Conservation (phyloP, 805 yeast genomes). For the Lachancea sp. region DNA sequence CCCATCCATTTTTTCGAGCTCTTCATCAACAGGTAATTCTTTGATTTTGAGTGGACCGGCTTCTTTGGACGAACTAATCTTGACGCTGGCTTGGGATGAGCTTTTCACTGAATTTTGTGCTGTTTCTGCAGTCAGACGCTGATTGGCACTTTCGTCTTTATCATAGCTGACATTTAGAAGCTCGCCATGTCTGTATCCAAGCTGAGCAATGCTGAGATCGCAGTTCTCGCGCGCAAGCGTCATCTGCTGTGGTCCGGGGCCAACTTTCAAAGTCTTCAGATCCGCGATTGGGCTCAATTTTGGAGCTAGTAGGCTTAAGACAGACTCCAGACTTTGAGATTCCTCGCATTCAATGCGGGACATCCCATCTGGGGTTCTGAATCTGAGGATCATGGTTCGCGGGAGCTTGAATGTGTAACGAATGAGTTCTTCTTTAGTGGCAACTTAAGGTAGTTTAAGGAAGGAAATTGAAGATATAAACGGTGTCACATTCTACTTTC, state of each 20-base stretch:
- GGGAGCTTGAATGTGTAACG: neutral
- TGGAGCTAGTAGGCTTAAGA: slow-evolving; percentile 36
- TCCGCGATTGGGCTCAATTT: slow-evolving; percentile 23
- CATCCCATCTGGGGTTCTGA: slow-evolving; percentile 81
- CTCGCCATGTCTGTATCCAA: slow-evolving; percentile 56
- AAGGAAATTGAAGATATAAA: neutral
- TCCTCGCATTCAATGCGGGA: slow-evolving; percentile 54
- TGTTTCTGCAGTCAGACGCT: slow-evolving; percentile 6
- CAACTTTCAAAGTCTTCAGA: slow-evolving; percentile 22
- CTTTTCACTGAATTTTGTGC: slow-evolving; percentile 11
- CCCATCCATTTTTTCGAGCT: slow-evolving; percentile 62
- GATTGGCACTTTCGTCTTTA: neutral
- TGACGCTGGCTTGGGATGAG: neutral
- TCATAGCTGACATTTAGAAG: slow-evolving; percentile 43
- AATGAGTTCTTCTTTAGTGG: neutral
- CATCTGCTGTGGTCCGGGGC: slow-evolving; percentile 25
- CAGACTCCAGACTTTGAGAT: slow-evolving; percentile 38
- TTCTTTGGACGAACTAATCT: neutral
- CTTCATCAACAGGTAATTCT: slow-evolving; percentile 63
- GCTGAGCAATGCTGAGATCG: slow-evolving; percentile 31
- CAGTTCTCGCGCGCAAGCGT: slow-evolving; percentile 23
- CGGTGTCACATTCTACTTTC: neutral
- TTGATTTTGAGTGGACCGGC: slow-evolving; percentile 23
- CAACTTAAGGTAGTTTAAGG: neutral
- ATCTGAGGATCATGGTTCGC: slow-evolving; percentile 53